Conservation (phyloP, 2,329 filamentous ascomycete species). For the Neonectria ditissima region DNA sequence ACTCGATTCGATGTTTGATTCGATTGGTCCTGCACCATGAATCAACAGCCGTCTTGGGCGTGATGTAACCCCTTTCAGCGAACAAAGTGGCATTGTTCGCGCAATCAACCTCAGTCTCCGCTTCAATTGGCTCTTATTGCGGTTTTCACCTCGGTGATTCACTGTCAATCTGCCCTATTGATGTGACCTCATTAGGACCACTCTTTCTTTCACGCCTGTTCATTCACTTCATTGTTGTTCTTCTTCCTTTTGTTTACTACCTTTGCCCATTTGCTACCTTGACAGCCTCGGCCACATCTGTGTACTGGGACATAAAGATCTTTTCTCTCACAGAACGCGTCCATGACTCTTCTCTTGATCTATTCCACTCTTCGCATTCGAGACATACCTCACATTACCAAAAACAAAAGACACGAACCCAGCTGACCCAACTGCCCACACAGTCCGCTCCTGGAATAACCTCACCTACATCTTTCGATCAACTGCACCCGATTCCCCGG, state of each 20-base stretch:
- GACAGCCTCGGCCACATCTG: not conserved
- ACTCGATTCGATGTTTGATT: conserved; percentile 4
- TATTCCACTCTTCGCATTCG: not conserved
- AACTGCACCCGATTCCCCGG: conserved; percentile 24
- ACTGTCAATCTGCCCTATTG: conserved; percentile 7
- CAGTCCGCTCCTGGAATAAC: conserved; percentile 29
- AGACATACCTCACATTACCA: not conserved
- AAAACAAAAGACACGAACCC: conserved; percentile 11
- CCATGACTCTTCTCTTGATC: conserved; percentile 10
- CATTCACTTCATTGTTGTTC: conserved; percentile 13
- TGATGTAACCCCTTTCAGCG: not conserved
- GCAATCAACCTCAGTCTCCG: not conserved
- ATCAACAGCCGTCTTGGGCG: conserved; percentile 2
- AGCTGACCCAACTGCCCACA: conserved; percentile 31
- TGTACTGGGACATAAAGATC: not conserved
- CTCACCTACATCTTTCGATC: conserved; percentile 34
- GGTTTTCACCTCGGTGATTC: conserved; percentile 1
- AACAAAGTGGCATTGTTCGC: not conserved
- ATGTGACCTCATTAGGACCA: conserved; percentile 9
- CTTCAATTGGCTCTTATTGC: not conserved
- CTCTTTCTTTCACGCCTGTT: conserved; percentile 18
- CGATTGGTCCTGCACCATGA: not conserved
- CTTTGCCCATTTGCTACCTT: not conserved
- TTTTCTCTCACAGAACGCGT: conserved; percentile 1
- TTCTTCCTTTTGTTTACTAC: conserved; percentile 7